Conservation (phyloP, 345 rosid species). For the Reutealis trisperma region DNA sequence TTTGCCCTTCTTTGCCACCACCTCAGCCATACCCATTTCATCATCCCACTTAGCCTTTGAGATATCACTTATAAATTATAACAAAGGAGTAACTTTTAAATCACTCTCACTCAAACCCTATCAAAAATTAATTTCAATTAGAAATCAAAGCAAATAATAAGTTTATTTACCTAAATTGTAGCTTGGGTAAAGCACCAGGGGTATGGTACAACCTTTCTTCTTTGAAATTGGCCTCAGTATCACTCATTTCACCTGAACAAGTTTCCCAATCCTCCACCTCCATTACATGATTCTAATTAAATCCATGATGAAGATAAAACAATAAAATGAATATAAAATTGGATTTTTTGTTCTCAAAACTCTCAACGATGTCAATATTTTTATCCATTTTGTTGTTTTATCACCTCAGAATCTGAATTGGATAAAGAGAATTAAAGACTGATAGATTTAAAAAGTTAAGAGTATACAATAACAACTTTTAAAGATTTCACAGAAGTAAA, state of each 20-base stretch:
- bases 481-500: too few relatives aligned
- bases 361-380: too few relatives aligned
- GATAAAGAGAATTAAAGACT: too few relatives aligned
- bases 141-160: background rate
- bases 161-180: conserved; percentile 39
- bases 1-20: conserved; percentile 70
- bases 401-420: too few relatives aligned
- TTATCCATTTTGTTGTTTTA: too few relatives aligned
- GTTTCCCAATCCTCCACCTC: conserved; percentile 30
- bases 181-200: conserved; percentile 22
- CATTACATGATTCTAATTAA: conserved; percentile 6
- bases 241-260: conserved; percentile 24
- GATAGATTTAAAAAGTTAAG: too few relatives aligned
- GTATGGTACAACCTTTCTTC: conserved; percentile 30
- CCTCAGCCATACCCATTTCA: conserved; percentile 61
- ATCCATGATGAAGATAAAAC: too few relatives aligned
- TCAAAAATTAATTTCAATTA: background rate
- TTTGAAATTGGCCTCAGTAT: conserved; percentile 13
- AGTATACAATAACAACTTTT: too few relatives aligned
- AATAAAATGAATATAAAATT: too few relatives aligned
- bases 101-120: background rate
- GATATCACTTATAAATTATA: conserved; percentile 43
- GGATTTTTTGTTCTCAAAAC: too few relatives aligned
- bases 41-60: conserved; percentile 72
- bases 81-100: background rate